Evolutionary conservation across 495 filamentous ascomycete species (phyloP).

Genomic region (Penicillium robsamsonii): DNA sequence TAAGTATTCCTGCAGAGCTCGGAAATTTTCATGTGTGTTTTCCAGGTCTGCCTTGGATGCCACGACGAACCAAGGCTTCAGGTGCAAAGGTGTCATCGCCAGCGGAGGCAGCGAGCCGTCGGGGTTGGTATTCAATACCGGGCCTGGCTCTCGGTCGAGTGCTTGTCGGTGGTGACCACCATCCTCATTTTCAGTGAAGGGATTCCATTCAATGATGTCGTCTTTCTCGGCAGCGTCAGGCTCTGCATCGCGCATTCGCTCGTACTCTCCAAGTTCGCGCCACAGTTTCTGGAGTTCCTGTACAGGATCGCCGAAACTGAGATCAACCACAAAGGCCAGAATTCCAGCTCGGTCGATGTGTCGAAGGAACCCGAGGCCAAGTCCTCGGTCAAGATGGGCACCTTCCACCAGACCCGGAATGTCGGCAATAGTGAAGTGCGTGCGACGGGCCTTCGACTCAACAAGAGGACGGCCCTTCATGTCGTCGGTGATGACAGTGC

Average conservation of each 20-base stretch:
- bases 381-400: conserved; percentile 87
- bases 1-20: conserved; percentile 64
- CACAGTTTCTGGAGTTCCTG: conserved; percentile 75
- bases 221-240: conserved; percentile 49
- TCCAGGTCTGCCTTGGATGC: conserved; percentile 91
- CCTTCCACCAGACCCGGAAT: conserved; percentile 90
- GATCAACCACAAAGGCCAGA: conserved; percentile 89
- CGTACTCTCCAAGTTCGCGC: conserved; percentile 86
- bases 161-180: conserved; percentile 10
- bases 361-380: conserved; percentile 87
- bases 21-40: conserved; percentile 75
- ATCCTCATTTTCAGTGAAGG: conserved; percentile 28
- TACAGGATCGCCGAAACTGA: conserved; percentile 76
- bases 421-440: conserved; percentile 88
- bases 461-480: conserved; percentile 65
- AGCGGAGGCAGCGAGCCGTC: conserved; percentile 33
- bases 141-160: conserved; percentile 18
- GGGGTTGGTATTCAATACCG: conserved; percentile 14
- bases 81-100: conserved; percentile 62
- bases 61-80: conserved; percentile 96
- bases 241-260: conserved; percentile 63
- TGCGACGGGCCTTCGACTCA: conserved; percentile 48
- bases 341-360: conserved; percentile 93
- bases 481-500: conserved; percentile 88
- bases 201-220: conserved; percentile 29